Base-by-base conservation (phyloP, 257 asterid species). In the Penstemon davidsonii region DNA sequence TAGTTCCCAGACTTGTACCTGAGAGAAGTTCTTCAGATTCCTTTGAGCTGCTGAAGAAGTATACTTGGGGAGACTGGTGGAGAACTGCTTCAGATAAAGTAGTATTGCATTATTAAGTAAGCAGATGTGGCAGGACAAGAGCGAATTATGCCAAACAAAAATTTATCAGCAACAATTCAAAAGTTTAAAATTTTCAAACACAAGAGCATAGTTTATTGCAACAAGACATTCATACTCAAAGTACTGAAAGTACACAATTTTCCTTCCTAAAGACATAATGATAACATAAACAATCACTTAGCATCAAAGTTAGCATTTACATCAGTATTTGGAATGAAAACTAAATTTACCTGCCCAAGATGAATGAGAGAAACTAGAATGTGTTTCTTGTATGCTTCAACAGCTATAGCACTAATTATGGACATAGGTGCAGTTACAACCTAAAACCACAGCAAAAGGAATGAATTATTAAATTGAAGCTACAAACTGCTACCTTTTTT, bases 371-470 rank as follows among this genome's bases (percentile, higher is more conserved):
- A 90, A 68, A 93, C 95, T 80, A 90, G 81, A 39, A 88, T 81
- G 80, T 88, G 88, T 71, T 90, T 90, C 66, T 93, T 93, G 91
- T 90, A 93, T 52, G 99, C 99, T 83, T 90, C 97, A 84, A 93
- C 86, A 55, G 96, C 92, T 75, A 88, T 93, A 54, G 96, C 87
- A 83, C 88, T 90, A 62, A 87, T 54, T 69, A 78, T 64, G 69
- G 91, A 6, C 99, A 94, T 94, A 53, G 99, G 97, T 73, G 97
- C 93, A 40, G 99, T 91, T 49, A 94, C 99, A 68, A 87, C 99
- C 99, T 94, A 69, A 79, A 71, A 55, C 42, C 60, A 62, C 7
- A 55, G 52, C 67, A 67, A 67, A 67, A 55, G 44, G 64, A 43
- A 69, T 6, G 54, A 68, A 41, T 38, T 51, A 57, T 40, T 15